Evolutionary conservation across 2,329 filamentous ascomycete genomes (phyloP).

Genomic region (Alternaria postmessia): DNA sequence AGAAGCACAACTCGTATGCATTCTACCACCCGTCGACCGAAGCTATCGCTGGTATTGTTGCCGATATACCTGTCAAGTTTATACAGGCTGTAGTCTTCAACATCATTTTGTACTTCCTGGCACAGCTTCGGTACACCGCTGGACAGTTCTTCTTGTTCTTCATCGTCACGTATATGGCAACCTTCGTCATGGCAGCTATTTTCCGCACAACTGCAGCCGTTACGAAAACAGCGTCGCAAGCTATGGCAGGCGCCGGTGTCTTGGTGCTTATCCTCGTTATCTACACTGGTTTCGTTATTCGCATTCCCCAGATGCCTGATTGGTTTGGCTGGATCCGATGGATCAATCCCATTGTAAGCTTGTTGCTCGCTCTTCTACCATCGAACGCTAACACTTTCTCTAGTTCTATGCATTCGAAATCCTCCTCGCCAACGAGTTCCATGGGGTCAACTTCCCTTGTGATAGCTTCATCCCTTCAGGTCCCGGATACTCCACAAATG

Average conservation of each 20-base stretch:
- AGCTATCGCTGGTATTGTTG: constrained; percentile 81
- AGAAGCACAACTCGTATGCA: constrained; percentile 86
- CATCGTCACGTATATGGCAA: constrained; percentile 62
- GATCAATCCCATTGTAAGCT: constrained; percentile 67
- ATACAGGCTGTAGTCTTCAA: constrained; percentile 77
- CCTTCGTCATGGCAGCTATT: constrained; percentile 78
- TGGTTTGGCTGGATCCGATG: constrained; percentile 63
- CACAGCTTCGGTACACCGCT: constrained; percentile 74
- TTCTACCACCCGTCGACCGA: constrained; percentile 89
- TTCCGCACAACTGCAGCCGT: constrained; percentile 80
- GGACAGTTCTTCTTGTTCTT: constrained; percentile 86
- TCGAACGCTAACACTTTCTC: not conserved
- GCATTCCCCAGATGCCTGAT: constrained; percentile 64
- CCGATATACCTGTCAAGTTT: constrained; percentile 83
- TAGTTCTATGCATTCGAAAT: constrained; percentile 78
- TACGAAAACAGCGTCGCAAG: constrained; percentile 70
- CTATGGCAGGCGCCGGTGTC: constrained; percentile 63
- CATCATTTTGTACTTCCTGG: constrained; percentile 83
- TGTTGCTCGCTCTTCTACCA: not conserved
- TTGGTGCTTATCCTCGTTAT: constrained; percentile 71
- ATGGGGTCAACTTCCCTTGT: constrained; percentile 46
- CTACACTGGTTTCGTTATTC: constrained; percentile 73
- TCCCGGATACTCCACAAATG: constrained; percentile 38
- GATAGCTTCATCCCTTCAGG: constrained; percentile 51
- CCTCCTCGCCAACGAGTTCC: constrained; percentile 77